Evolutionary conservation across 805 yeast species (phyloP).

Genomic region (Zygosaccharomyces rouxii): DNA sequence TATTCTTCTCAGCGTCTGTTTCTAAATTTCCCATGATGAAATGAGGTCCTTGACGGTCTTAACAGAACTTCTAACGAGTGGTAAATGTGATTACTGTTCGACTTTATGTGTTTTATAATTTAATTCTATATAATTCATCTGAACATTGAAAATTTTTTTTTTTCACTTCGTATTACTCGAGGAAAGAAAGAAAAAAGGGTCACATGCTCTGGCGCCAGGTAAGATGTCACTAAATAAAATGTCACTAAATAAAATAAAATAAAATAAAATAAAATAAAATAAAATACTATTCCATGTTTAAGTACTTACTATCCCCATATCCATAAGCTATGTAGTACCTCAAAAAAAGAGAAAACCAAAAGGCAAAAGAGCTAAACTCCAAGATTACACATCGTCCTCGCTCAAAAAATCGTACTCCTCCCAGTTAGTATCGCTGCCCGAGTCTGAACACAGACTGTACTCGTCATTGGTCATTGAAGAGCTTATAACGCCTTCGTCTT

Average conservation of each 20-base stretch:
- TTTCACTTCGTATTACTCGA: slow-evolving; percentile 8
- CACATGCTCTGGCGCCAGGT: slow-evolving; percentile 4
- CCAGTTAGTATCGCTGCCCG: slow-evolving; percentile 15
- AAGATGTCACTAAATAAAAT: not conserved
- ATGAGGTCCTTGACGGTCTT: not conserved
- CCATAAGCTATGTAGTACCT: not conserved
- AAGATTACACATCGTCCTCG: slow-evolving; percentile 21
- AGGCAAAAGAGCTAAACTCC: not conserved
- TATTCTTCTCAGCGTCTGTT: slow-evolving; percentile 89
- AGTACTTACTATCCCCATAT: not conserved
- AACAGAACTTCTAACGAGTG: not conserved
- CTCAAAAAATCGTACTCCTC: slow-evolving; percentile 29
- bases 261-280: not conserved
- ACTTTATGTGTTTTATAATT: not conserved
- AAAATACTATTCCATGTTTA: not conserved
- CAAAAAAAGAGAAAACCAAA: not conserved
- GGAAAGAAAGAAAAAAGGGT: not conserved
- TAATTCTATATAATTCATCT: not conserved
- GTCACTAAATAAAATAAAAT: not conserved
- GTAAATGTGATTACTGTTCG: not conserved
- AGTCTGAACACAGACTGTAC: slow-evolving; percentile 8
- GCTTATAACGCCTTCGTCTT: slow-evolving; percentile 18
- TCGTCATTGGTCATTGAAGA: slow-evolving; percentile 23
- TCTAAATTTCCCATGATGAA: slow-evolving; percentile 30
- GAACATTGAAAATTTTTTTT: slow-evolving; percentile 2